Conservation (phyloP, 768 basidiomycete species). For the Rhodotorula sphaerocarpa region DNA sequence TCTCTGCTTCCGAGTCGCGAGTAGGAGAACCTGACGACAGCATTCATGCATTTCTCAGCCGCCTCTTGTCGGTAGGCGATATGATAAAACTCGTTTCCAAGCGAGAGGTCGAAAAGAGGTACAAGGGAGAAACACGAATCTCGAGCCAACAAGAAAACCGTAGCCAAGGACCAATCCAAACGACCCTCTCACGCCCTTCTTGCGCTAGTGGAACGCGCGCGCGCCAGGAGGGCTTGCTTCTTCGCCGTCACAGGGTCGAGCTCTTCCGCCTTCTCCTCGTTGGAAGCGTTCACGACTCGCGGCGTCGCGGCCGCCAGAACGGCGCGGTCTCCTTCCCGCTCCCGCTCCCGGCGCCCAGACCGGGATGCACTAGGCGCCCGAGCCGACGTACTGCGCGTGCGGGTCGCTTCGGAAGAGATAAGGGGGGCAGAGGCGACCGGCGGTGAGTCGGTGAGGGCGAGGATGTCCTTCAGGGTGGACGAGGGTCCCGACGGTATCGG, state of each 20-base stretch:
- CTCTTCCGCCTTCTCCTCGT: not conserved
- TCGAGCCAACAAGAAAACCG: not conserved
- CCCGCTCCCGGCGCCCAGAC: not conserved
- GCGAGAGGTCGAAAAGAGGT: too few species aligned
- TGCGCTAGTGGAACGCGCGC: not conserved
- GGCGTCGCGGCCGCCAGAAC: not conserved
- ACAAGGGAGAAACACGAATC: not conserved
- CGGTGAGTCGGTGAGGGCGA: conserved; percentile 15
- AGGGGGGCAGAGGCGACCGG: not conserved
- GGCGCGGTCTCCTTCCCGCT: too few species aligned
- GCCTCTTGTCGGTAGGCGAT: too few species aligned
- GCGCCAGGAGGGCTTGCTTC: not conserved
- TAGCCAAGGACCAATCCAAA: not conserved
- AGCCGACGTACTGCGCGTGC: too few species aligned
- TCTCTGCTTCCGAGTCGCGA: not conserved
- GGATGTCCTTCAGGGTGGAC: not conserved
- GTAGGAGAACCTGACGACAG: too few species aligned
- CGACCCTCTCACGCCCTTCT: not conserved
- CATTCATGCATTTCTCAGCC: too few species aligned
- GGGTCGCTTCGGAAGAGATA: not conserved
- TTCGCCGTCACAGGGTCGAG: not conserved
- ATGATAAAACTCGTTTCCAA: too few species aligned
- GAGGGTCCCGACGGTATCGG: not conserved
- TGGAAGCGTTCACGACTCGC: not conserved
- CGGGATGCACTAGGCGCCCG: not conserved